These are phyloP conservation scores for Musa acuminata DNA, from an alignment of 176 grass and related monocot genomes.

Conservation along the genomic window DNA sequence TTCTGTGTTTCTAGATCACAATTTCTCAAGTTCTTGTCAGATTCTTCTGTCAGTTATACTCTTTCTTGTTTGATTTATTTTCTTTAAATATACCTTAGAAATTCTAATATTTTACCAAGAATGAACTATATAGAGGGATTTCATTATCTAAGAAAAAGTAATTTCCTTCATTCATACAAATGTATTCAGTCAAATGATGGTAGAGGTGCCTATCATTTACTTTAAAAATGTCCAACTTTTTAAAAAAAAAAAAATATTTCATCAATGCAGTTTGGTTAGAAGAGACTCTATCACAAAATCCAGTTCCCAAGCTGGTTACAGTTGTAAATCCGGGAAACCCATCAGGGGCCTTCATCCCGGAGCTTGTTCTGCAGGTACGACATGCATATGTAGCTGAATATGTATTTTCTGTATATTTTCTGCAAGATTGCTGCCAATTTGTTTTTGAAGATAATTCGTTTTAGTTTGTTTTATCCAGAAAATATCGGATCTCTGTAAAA, in stretches of 20 bases:
- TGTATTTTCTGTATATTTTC: neutral
- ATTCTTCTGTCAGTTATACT: neutral
- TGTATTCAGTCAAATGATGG: neutral
- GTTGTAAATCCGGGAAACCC: constrained; percentile 99
- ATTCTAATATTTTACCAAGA: no score
- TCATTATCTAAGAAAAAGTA: no score
- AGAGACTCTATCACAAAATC: constrained; percentile 38
- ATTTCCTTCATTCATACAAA: neutral
- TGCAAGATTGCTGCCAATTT: neutral
- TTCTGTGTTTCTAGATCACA: neutral
- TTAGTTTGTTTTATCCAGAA: constrained; percentile 40
- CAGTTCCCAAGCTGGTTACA: constrained; percentile 81
- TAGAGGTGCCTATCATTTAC: neutral
- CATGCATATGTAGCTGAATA: neutral
- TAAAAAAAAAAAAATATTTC: neutral
- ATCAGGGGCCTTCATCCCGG: constrained; percentile 66
- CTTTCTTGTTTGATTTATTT: neutral
- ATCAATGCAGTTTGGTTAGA: constrained; percentile 60
- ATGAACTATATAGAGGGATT: no score
- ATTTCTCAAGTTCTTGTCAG: neutral
- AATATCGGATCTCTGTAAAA: constrained; percentile 79
- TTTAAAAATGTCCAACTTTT: neutral
- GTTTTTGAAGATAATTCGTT: neutral
- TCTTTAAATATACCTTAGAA: neutral
- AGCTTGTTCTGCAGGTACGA: constrained; percentile 50